phyloP scores from a whole-genome alignment of 148 eudicot species.

The Euryodendron excelsum region DNA sequence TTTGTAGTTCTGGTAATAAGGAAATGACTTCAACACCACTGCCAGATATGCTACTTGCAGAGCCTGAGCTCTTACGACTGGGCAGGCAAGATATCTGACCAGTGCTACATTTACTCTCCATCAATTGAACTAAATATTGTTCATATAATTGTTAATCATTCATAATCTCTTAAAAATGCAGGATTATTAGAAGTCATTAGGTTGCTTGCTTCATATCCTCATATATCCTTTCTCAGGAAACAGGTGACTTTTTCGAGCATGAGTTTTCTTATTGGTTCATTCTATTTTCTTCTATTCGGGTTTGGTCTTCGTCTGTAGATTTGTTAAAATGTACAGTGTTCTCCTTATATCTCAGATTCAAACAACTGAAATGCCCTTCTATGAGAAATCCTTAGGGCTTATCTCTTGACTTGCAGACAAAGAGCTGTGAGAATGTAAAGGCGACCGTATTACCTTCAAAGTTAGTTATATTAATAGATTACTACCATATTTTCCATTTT shows the following conservation, averaged over 20 bases:
- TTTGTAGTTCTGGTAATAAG: conserved; percentile 37
- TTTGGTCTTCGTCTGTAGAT: not conserved
- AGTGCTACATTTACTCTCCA: not conserved
- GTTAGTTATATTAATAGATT: conserved; percentile 1
- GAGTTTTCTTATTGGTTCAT: not conserved
- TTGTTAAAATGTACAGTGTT: not conserved
- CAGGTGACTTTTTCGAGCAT: conserved; percentile 10
- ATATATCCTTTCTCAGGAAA: not conserved
- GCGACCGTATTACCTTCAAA: not conserved
- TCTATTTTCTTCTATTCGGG: not conserved
- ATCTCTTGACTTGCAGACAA: not conserved
- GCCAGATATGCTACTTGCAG: conserved; percentile 71
- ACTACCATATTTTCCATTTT: too few relatives aligned
- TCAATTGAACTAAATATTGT: not conserved
- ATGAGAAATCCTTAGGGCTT: not conserved
- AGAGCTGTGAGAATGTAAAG: not conserved
- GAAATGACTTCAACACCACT: conserved; percentile 41
- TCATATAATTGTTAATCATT: not conserved
- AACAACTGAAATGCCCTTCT: not conserved
- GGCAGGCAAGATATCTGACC: conserved; percentile 47
- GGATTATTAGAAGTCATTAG: conserved; percentile 33
- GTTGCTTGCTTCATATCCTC: not conserved
- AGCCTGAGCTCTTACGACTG: conserved; percentile 76
- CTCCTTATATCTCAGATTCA: not conserved
- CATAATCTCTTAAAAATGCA: conserved; percentile 21